A percentile compares a stretch with the other conserved stretches of the same genome.
Evolutionary conservation across 768 basidiomycete species (phyloP).

Genomic region (Boletus edulis): DNA sequence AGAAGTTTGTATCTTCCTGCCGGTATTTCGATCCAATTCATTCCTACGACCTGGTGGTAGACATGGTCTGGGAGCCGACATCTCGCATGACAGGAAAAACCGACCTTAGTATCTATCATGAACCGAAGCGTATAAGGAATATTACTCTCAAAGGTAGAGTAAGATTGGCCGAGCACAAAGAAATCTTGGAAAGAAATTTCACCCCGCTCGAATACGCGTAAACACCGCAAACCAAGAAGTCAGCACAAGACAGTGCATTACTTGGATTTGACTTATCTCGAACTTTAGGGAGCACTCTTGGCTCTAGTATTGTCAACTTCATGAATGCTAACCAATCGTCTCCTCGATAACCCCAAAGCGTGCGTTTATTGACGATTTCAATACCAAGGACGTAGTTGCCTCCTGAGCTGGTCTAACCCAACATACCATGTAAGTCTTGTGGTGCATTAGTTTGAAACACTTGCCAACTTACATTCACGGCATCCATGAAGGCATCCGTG

Average conservation of each 20-base stretch:
- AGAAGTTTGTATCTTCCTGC: slow-evolving; percentile 75
- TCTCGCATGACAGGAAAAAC: neutral
- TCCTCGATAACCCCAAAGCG: slow-evolving; percentile 86
- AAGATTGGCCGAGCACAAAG: slow-evolving; percentile 44
- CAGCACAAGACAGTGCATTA: slow-evolving; percentile 5
- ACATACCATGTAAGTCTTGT: neutral
- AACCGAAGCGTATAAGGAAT: slow-evolving; percentile 88
- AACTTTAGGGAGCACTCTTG: slow-evolving; percentile 78
- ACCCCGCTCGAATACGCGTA: slow-evolving; percentile 70
- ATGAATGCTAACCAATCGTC: slow-evolving; percentile 79
- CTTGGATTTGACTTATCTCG: slow-evolving; percentile 70
- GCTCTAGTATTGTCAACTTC: slow-evolving; percentile 75
- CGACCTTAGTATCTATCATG: slow-evolving; percentile 96
- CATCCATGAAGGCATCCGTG: slow-evolving; percentile 55
- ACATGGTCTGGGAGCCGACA: neutral
- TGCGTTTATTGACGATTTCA: slow-evolving; percentile 63
- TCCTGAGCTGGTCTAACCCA: slow-evolving; percentile 23
- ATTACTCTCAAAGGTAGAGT: slow-evolving; percentile 90
- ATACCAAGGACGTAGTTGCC: slow-evolving; percentile 46
- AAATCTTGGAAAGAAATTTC: slow-evolving; percentile 66
- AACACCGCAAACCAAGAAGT: slow-evolving; percentile 23
- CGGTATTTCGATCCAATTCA: slow-evolving; percentile 98
- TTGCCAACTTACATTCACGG: slow-evolving; percentile 66
- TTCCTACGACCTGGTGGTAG: slow-evolving; percentile 75
- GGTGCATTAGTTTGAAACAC: neutral